These are phyloP conservation scores for Saitoella complicata DNA, from an alignment of 805 yeast genomes.

Conservation along the genomic window DNA sequence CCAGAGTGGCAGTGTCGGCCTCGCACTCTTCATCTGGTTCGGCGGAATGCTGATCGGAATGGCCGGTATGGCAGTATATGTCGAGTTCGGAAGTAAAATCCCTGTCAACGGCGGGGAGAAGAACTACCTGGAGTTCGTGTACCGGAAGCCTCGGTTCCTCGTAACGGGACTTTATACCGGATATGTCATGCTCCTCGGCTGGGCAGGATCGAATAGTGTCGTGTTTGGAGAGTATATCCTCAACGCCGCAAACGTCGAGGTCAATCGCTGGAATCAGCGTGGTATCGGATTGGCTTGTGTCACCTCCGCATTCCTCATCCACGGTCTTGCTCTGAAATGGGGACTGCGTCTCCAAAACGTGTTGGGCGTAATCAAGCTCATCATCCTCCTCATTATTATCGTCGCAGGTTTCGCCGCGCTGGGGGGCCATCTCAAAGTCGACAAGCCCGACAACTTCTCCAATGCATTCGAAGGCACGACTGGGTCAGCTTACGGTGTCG, in stretches of 20 bases:
- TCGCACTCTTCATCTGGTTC: constrained; percentile 55
- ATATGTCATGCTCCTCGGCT: constrained; percentile 58
- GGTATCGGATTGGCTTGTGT: constrained; percentile 63
- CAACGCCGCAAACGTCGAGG: constrained; percentile 53
- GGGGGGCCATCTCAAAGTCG: constrained; percentile 45
- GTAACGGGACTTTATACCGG: constrained; percentile 52
- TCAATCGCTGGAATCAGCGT: constrained; percentile 61
- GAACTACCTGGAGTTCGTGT: constrained; percentile 60
- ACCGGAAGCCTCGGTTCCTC: constrained; percentile 49
- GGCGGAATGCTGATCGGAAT: constrained; percentile 57
- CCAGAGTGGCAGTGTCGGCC: constrained; percentile 53
- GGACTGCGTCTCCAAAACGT: constrained; percentile 25
- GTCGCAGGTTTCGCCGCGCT: constrained; percentile 74
- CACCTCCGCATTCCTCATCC: constrained; percentile 50
- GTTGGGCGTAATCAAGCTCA: constrained; percentile 57
- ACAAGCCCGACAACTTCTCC: constrained; percentile 42
- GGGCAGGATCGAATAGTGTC: constrained; percentile 75
- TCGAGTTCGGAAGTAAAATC: constrained; percentile 66
- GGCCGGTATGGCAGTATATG: constrained; percentile 49
- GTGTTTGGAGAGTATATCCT: constrained; percentile 66
- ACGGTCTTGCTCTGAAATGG: constrained; percentile 42
- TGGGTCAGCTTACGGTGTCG: constrained; percentile 27
- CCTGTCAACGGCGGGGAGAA: constrained; percentile 80
- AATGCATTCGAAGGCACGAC: constrained; percentile 40
- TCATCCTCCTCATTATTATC: constrained; percentile 51